phyloP scores from a whole-genome alignment of 345 rosid species.

The Atalantia buxifolia region DNA sequence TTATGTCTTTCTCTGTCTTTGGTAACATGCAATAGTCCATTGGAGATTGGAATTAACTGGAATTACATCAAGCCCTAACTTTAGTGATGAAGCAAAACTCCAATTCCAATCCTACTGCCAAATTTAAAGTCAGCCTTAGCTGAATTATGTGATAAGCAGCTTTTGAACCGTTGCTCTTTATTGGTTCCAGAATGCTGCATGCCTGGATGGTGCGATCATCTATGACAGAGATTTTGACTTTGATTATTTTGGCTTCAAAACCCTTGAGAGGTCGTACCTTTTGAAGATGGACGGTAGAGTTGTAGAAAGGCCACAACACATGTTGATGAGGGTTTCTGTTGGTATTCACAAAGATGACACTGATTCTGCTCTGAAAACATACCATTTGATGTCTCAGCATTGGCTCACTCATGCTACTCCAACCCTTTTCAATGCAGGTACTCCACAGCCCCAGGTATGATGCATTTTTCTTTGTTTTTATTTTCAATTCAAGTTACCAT shows the following conservation, averaged over 20 bases:
- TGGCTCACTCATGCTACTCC: conserved; percentile 99
- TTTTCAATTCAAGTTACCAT: background rate
- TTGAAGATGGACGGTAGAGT: conserved; percentile 73
- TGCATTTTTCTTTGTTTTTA: conserved; percentile 25
- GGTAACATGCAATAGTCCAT: background rate
- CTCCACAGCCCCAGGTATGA: conserved; percentile 83
- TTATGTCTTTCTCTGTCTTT: background rate
- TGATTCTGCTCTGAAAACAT: conserved; percentile 68
- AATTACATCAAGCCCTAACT: background rate
- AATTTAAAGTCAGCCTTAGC: background rate
- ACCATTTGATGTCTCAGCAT: conserved; percentile 89
- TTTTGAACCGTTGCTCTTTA: background rate
- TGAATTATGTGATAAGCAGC: background rate
- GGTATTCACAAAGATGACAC: conserved; percentile 83
- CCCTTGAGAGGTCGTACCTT: conserved; percentile 88
- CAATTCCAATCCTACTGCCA: background rate
- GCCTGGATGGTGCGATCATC: conserved; percentile 83
- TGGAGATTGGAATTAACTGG: background rate
- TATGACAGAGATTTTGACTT: conserved; percentile 91
- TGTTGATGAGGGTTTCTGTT: conserved; percentile 94
- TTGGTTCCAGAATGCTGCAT: conserved; percentile 59
- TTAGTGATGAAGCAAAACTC: background rate
- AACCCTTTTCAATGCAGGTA: conserved; percentile 88
- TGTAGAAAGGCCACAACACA: conserved; percentile 90
- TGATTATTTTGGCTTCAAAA: conserved; percentile 91